Conservation (phyloP, 2,329 filamentous ascomycete species). For the Colletotrichum sojae region DNA sequence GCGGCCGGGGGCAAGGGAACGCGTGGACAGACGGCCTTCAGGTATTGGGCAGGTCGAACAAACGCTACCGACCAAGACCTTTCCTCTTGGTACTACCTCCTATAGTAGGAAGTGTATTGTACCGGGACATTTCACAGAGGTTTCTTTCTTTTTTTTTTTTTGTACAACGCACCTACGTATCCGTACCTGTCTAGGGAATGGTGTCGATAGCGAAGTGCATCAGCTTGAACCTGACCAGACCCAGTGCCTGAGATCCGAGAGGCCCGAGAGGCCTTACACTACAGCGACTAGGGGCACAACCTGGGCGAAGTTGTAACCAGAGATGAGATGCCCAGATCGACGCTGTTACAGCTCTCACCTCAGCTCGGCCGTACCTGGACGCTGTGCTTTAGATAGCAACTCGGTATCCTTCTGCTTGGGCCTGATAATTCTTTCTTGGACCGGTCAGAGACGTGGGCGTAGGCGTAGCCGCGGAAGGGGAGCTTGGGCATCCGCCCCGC, state of each 20-base stretch:
- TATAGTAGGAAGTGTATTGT: too few species aligned
- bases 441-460: neutral
- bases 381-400: neutral
- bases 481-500: conserved; percentile 1
- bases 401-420: neutral
- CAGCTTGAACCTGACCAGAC: neutral
- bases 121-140: neutral
- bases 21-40: conserved; percentile 26
- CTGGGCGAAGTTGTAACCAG: neutral
- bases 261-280: neutral
- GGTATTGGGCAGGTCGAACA: conserved; percentile 20
- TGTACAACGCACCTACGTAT: too few species aligned
- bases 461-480: conserved; percentile 16
- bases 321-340: conserved; percentile 19
- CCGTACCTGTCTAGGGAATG: too few species aligned
- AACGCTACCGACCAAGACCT: conserved; percentile 7
- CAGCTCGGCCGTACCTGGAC: conserved; percentile 21
- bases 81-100: neutral
- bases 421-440: neutral
- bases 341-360: conserved; percentile 24
- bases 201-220: neutral
- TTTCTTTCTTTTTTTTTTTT: too few species aligned
- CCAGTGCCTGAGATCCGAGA: neutral
- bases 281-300: neutral
- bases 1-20: conserved; percentile 19